phyloP scores from a whole-genome alignment of 179 eudicot species.

The Patellifolia procumbens region DNA sequence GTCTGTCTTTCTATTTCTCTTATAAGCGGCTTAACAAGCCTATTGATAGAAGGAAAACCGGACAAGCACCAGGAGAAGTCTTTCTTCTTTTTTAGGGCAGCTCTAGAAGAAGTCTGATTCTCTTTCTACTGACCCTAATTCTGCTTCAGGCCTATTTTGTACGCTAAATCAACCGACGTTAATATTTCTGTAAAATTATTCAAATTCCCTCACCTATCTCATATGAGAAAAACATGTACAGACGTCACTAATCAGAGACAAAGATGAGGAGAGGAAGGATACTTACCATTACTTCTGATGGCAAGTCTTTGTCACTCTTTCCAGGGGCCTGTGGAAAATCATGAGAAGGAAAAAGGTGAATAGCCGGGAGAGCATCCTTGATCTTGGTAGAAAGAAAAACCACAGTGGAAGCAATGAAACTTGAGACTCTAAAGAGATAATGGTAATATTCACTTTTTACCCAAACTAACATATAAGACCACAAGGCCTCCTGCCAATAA shows the following conservation, averaged over 20 bases:
- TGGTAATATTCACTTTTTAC: not conserved
- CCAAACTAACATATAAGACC: not conserved
- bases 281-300: conserved; percentile 92
- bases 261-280: not conserved
- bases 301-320: conserved; percentile 88
- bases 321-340: conserved; percentile 74
- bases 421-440: not conserved
- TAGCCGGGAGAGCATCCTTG: not conserved
- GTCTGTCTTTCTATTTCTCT: not conserved
- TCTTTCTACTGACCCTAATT: not conserved
- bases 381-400: not conserved
- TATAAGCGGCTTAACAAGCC: not conserved
- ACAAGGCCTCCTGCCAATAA: too few relatives aligned
- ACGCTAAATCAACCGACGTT: not conserved
- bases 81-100: too few relatives aligned
- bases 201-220: not conserved
- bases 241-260: not conserved
- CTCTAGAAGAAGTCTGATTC: not conserved
- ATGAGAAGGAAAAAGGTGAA: not conserved
- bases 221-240: not conserved
- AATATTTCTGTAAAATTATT: not conserved
- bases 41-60: not conserved
- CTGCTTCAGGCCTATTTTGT: not conserved
- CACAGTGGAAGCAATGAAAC: not conserved
- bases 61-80: too few relatives aligned